Conservation (phyloP, 2,329 filamentous ascomycete species). For the Nemania sp. region DNA sequence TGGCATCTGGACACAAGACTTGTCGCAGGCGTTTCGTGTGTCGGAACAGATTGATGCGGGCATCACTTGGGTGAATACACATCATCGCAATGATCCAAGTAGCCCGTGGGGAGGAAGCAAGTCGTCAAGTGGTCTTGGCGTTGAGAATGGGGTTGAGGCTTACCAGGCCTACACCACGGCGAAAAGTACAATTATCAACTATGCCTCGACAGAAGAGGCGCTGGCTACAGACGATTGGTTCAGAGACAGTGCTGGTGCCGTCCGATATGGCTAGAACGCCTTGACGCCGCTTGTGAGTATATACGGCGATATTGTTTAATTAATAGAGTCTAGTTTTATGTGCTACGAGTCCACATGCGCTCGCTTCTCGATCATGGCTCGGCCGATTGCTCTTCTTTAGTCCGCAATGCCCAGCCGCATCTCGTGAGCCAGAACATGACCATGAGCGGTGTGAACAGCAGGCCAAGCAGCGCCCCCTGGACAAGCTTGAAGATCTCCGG, state of each 20-base stretch:
- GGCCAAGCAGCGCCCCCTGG: slow-evolving; percentile 50
- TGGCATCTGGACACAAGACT: slow-evolving; percentile 74
- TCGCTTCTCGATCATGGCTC: not conserved
- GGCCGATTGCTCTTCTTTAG: slow-evolving; percentile 26
- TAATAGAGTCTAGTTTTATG: slow-evolving; percentile 15
- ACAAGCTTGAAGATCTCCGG: slow-evolving; percentile 56
- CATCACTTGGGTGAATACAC: slow-evolving; percentile 60
- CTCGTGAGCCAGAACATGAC: slow-evolving; percentile 54
- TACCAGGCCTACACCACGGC: slow-evolving; percentile 61
- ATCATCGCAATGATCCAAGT: slow-evolving; percentile 73
- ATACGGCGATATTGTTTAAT: slow-evolving; percentile 13
- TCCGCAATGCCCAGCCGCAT: slow-evolving; percentile 49
- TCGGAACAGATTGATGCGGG: slow-evolving; percentile 72
- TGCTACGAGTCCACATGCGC: not conserved
- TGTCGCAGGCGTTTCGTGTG: slow-evolving; percentile 73
- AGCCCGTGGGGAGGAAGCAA: slow-evolving; percentile 71
- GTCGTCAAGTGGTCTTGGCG: slow-evolving; percentile 66
- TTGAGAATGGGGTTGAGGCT: slow-evolving; percentile 71
- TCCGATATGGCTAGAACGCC: slow-evolving; percentile 59
- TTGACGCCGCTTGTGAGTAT: not conserved
- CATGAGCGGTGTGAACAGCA: slow-evolving; percentile 53
- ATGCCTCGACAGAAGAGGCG: slow-evolving; percentile 58
- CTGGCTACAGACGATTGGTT: slow-evolving; percentile 69
- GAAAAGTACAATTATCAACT: slow-evolving; percentile 73
- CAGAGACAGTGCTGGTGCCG: slow-evolving; percentile 56